Evolutionary conservation across 2,329 filamentous ascomycete genomes (phyloP), one percentile per base, ranked within the genome.

Genomic region (Pleomassaria siparia): DNA sequence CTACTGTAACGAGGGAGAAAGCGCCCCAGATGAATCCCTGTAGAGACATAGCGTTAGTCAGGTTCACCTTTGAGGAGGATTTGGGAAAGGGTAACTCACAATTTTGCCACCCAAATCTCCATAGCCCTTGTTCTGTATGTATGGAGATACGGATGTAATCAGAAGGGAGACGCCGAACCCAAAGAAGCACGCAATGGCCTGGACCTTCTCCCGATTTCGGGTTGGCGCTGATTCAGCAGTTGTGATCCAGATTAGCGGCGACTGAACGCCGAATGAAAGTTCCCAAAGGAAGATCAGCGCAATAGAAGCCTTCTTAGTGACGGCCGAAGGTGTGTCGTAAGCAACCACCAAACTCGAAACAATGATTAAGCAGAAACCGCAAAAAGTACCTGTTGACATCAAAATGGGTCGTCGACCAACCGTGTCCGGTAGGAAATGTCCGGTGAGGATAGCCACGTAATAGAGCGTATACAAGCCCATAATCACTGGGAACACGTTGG

Each of bases 141-240:
- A 69, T 0, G 64, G 64, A 20, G 59, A 62, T n/a, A 69, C 54
- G 32, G 56, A 70, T 21, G 56, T 64, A 36, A 67, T 56, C 3
- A 64, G 51, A 8, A 66, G 44, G 1, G 50, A 52, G 2, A 59
- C 53, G 11, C 56, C 53, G 43, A 64, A 66, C 25, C 60, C 58
- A n/a, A 48, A 48, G 42, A 67, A 59, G 0, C 58, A 57, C 0
- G 63, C 58, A 11, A 64, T 50, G 2, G 56, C 58, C 11, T 66
- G 47, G 8, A 64, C 66, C 43, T 58, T 59, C 48, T 69, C 65
- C 12, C 64, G 54, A 10, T 67, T 53, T 9, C 58, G 55, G 1
- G 50, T 47, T 5, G 60, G 64, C 3, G 58, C 50, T 4, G 61
- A 54, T 37, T 70, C 63, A n/a, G 60, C 59, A 8, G 59, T 60